phyloP scores from a whole-genome alignment of 176 grass and related monocot genomes.

The Bolboschoenus planiculmis region DNA sequence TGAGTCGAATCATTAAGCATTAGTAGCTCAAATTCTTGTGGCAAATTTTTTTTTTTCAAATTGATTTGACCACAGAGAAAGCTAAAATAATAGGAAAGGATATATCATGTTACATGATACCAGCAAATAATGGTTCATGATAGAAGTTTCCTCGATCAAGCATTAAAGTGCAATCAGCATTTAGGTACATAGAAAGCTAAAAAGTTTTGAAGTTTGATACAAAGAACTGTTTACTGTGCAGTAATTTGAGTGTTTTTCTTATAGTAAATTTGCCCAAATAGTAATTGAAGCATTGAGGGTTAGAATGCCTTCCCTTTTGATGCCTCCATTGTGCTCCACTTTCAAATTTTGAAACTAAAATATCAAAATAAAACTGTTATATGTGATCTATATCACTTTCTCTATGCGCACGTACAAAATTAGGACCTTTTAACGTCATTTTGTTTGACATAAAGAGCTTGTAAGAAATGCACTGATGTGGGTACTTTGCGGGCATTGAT shows the following conservation, averaged over 20 bases:
- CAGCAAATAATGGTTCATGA: neutral
- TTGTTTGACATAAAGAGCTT: too few species aligned
- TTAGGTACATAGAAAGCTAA: neutral
- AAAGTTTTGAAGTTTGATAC: neutral
- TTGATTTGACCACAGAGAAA: neutral
- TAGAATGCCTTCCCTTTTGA: too few species aligned
- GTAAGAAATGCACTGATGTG: too few species aligned
- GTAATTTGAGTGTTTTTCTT: neutral
- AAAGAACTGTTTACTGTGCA: neutral
- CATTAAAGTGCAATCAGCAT: neutral
- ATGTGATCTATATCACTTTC: too few species aligned
- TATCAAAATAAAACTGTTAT: too few species aligned
- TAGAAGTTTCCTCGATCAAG: neutral
- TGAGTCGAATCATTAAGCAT: neutral
- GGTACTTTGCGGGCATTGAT: too few species aligned
- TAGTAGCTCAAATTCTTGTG: neutral
- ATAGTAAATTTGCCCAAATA: neutral
- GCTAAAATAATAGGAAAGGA: neutral
- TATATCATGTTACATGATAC: neutral
- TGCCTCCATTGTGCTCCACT: too few species aligned
- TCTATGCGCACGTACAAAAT: too few species aligned
- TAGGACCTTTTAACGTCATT: too few species aligned
- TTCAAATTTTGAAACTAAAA: too few species aligned
- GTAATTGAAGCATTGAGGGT: neutral
- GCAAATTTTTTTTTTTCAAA: constrained; percentile 28